A percentile compares a stretch with the other conserved stretches of the same genome.
Evolutionary conservation across 2,329 filamentous ascomycete species (phyloP).

Genomic region (Blastomyces gilchristii): DNA sequence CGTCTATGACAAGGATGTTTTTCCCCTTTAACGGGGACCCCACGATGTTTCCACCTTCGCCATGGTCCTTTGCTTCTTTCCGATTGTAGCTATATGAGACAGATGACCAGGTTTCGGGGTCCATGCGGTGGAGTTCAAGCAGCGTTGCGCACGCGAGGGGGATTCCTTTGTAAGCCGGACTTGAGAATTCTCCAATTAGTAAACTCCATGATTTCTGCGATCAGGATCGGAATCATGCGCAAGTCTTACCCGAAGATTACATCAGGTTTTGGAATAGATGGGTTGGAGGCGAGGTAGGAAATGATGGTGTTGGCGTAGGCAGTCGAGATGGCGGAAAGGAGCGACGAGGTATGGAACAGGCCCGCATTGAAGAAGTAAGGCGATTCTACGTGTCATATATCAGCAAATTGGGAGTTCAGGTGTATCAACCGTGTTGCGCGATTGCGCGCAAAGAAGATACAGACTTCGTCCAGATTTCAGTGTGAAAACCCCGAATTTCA

Average conservation of each 20-base stretch:
- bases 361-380: slow-evolving; percentile 99
- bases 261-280: slow-evolving; percentile 52
- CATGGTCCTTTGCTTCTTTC: slow-evolving; percentile 93
- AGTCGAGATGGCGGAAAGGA: slow-evolving; percentile 65
- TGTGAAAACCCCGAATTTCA: slow-evolving; percentile 43
- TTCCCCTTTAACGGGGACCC: slow-evolving; percentile 77
- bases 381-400: slow-evolving; percentile 39
- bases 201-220: not conserved
- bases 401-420: not conserved
- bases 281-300: slow-evolving; percentile 20
- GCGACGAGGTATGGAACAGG: slow-evolving; percentile 70
- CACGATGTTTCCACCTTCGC: slow-evolving; percentile 88
- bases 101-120: slow-evolving; percentile 52
- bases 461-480: slow-evolving; percentile 73
- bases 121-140: slow-evolving; percentile 62
- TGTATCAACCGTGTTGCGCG: not conserved
- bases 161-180: slow-evolving; percentile 92
- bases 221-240: not conserved
- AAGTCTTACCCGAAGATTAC: slow-evolving; percentile 59
- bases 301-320: slow-evolving; percentile 58
- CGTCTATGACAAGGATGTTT: slow-evolving; percentile 82
- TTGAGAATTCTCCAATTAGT: not conserved
- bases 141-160: slow-evolving; percentile 71
- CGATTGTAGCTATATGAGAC: slow-evolving; percentile 86
- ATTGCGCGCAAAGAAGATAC: not conserved